phyloP scores from a whole-genome alignment of 1,139 yeast species.

The Saccharomyces pastorianus region DNA sequence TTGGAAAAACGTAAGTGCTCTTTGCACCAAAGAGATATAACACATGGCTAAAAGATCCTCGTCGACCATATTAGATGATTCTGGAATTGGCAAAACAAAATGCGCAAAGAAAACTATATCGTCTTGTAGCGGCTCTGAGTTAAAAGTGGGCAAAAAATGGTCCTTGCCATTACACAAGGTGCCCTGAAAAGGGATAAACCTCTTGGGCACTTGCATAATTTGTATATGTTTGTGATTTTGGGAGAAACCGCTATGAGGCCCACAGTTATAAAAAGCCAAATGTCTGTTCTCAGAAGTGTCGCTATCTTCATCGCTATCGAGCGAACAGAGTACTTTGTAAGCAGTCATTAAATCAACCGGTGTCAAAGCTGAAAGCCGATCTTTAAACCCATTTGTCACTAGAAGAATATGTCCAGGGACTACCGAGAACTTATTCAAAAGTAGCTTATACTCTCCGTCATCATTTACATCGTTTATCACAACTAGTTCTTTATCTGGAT shows the following conservation, averaged over 20 bases:
- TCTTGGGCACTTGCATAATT: constrained; percentile 60
- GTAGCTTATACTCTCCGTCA: constrained; percentile 47
- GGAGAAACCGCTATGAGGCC: constrained; percentile 83
- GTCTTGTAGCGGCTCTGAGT: constrained; percentile 54
- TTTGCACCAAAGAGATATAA: constrained; percentile 63
- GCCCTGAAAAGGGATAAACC: constrained; percentile 56
- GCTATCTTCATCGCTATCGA: constrained; percentile 29
- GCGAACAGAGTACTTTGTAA: constrained; percentile 41
- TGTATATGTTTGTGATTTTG: constrained; percentile 91
- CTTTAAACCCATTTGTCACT: constrained; percentile 62
- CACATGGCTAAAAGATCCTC: constrained; percentile 49
- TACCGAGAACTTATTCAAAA: constrained; percentile 81
- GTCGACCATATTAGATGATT: constrained; percentile 36
- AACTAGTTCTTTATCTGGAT: constrained; percentile 71
- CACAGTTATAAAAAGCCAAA: constrained; percentile 84
- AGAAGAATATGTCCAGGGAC: constrained; percentile 69
- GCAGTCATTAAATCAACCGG: constrained; percentile 61
- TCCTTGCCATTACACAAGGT: constrained; percentile 40
- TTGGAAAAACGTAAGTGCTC: constrained; percentile 58
- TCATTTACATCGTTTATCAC: constrained; percentile 46
- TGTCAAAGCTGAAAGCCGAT: constrained; percentile 64
- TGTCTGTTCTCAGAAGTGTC: constrained; percentile 33
- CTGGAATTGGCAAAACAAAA: constrained; percentile 61
- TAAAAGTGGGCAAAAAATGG: constrained; percentile 46
- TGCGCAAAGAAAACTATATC: constrained; percentile 71